Base-by-base conservation (phyloP, 305 asterid species). In the Solanum hybrid region DNA sequence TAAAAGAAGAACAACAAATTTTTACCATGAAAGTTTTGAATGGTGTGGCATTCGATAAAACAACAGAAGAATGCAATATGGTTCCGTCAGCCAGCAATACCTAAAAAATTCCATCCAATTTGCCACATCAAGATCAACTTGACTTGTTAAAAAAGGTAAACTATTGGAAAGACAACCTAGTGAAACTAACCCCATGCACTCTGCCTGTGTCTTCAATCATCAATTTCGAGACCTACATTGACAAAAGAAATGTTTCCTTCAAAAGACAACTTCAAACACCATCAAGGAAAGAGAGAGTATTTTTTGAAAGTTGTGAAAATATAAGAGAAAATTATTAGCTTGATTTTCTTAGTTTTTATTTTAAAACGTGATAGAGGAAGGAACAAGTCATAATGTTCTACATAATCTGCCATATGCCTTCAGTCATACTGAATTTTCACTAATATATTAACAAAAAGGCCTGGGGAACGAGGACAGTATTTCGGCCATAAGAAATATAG, bases 21-120 rank as follows among this genome's bases (percentile, higher is more conserved):
- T 87, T 94, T 89, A 97, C 99, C 98, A 89, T 90, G 91, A 97
- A 97, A 91, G 99, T 97, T 90, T 89, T 95, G 96, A 96, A 96
- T n/a, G 99, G 99, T 51, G 99, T 97, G 75, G 99, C 99, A 91
- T 96, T 97, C 67, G 99, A 97, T 91, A 96, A 94, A 74, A 97
- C 98, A 92, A 93, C 95, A 84, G 98, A 96, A 91, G 99, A 95
- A 82, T 88, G 94, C 90, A 97, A 92, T 93, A 86, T 57, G 61
- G 93, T 96, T 88, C 97, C 99, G 91, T 95, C 97, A 92, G 98
- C 95, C 92, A 97, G 94, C 93, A 94, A 86, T 92, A 96, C 99
- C 99, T 97, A 92, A 84, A 84, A 40, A 91, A 91, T 83, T 90
- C 90, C 73, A 92, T 86, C 89, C 92, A 73, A 31, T 79, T 89